Evolutionary conservation across 208 protist species (phyloP).

Genomic region (Leishmania braziliensis): DNA sequence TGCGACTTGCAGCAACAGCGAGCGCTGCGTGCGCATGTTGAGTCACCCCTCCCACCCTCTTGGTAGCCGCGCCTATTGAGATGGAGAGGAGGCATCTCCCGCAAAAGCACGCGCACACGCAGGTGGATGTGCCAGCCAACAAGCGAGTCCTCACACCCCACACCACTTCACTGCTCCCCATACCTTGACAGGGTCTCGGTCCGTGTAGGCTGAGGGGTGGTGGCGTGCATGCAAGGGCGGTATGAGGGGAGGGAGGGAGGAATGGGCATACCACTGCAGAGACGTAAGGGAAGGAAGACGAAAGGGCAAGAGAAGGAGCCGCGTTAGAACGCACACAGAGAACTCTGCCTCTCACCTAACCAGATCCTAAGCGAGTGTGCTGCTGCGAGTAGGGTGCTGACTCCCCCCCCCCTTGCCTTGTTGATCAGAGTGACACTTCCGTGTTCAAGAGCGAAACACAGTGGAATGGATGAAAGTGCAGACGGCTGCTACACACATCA

Average conservation of each 20-base stretch:
- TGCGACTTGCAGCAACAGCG: not conserved
- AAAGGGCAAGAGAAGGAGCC: not conserved
- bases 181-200: not conserved
- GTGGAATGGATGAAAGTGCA: not conserved
- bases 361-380: not conserved
- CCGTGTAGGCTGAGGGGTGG: not conserved
- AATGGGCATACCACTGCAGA: not conserved
- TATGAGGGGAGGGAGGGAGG: not conserved
- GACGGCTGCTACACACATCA: no score
- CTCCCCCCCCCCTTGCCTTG: not conserved
- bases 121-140: not conserved
- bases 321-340: not conserved
- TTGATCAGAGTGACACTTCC: no score
- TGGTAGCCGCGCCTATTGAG: not conserved
- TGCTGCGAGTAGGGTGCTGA: not conserved
- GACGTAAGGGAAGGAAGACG: not conserved
- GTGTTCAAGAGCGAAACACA: not conserved
- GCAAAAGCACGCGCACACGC: not conserved
- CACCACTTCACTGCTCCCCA: not conserved
- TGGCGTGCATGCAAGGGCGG: not conserved
- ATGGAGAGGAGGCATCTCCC: not conserved
- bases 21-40: not conserved
- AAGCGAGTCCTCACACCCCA: not conserved
- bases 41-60: not conserved
- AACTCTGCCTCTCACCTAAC: not conserved